Conservation (phyloP, 257 asterid species). For the Solanum stenotomum region DNA sequence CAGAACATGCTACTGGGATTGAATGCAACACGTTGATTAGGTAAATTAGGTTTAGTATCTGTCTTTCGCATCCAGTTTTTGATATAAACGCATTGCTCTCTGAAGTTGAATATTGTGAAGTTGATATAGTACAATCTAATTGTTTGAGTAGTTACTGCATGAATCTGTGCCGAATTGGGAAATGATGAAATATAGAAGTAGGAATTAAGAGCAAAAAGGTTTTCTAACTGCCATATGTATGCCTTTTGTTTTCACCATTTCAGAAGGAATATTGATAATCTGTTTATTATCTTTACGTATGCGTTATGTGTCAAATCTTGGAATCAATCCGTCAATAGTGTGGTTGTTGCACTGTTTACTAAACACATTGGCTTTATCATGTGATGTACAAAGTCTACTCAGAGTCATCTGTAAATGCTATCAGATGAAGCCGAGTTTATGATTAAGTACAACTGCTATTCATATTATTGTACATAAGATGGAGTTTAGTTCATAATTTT, state of each 20-base stretch:
- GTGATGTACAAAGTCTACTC: neutral
- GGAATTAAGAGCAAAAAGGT: neutral
- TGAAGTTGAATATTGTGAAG: neutral
- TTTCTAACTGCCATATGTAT: neutral
- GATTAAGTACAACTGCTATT: neutral
- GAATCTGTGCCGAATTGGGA: neutral
- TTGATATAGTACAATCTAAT: neutral
- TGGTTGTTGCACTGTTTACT: neutral
- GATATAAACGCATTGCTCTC: neutral
- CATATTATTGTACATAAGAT: neutral
- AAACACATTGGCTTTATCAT: neutral
- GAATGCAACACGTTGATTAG: constrained; percentile 19
- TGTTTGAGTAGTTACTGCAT: neutral
- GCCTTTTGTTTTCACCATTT: neutral
- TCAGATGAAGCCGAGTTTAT: neutral
- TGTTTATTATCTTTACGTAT: neutral
- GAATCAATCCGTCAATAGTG: neutral
- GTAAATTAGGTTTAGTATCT: neutral
- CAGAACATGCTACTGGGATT: constrained; percentile 32
- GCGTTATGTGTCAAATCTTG: neutral
- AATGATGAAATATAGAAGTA: neutral
- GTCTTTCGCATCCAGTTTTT: neutral
- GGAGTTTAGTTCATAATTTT: neutral
- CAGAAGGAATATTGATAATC: neutral
- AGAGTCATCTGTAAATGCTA: neutral